Conservation (phyloP, 805 yeast genomes). For the Cyberlindnera subsufficiens region DNA sequence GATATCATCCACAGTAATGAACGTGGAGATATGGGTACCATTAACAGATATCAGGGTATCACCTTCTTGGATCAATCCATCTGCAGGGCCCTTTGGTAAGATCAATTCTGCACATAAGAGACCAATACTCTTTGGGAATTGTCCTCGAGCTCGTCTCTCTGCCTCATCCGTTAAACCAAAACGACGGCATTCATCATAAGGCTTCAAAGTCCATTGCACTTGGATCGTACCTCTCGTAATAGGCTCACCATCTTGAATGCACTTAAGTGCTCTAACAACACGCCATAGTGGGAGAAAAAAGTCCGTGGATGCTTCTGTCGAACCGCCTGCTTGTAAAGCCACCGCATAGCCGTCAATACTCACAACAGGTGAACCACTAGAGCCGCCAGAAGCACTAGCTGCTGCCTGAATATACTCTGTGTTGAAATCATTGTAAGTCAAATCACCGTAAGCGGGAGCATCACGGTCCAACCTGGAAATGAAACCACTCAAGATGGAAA, state of each 20-base stretch:
- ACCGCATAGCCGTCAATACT: conserved; percentile 82
- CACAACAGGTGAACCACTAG: conserved; percentile 95
- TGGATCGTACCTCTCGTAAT: conserved; percentile 90
- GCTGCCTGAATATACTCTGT: conserved; percentile 95
- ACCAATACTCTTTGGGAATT: conserved; percentile 73
- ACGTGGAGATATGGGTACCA: conserved; percentile 57
- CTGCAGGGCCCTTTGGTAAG: conserved; percentile 83
- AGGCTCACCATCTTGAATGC: conserved; percentile 53
- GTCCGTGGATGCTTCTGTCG: conserved; percentile 87
- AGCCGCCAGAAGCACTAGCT: conserved; percentile 93
- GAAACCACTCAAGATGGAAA: conserved; percentile 84
- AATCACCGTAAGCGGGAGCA: conserved; percentile 88
- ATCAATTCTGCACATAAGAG: conserved; percentile 77
- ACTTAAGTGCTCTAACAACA: conserved; percentile 72
- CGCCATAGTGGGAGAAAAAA: conserved; percentile 84
- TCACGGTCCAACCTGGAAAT: conserved; percentile 76
- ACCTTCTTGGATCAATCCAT: conserved; percentile 69
- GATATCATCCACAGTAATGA: conserved; percentile 77
- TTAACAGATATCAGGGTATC: conserved; percentile 76
- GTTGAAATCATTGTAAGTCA: conserved; percentile 87
- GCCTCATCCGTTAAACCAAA: conserved; percentile 74
- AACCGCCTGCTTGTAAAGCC: conserved; percentile 93
- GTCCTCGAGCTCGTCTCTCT: conserved; percentile 60
- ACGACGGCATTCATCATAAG: conserved; percentile 86
- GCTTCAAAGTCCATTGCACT: conserved; percentile 81